Percentiles rank a stretch among this genome's conserved stretches.
Evolutionary conservation across 352 stramenopile genomes (phyloP).

Genomic region (Phytophthora kernoviae): DNA sequence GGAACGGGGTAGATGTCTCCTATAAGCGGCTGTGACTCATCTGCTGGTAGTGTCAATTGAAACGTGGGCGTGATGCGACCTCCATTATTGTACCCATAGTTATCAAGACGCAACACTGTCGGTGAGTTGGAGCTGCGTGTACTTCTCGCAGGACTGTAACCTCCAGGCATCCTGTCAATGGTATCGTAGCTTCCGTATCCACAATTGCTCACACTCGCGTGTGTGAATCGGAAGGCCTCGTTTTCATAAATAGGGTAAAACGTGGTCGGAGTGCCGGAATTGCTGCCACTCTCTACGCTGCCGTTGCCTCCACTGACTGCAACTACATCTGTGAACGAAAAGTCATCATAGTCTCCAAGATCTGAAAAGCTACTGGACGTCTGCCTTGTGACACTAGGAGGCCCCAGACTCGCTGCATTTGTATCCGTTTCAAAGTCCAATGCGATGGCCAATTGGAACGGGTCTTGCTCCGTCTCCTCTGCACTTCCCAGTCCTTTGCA

Average conservation of each 20-base stretch:
- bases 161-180: conserved; percentile 36
- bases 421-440: conserved; percentile 74
- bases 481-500: conserved; percentile 33
- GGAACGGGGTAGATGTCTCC: conserved; percentile 73
- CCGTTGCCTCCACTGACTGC: conserved; percentile 37
- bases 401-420: conserved; percentile 35
- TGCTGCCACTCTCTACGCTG: conserved; percentile 38
- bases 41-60: conserved; percentile 50
- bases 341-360: conserved; percentile 86
- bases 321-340: conserved; percentile 70
- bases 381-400: conserved; percentile 67
- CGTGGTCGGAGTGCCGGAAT: conserved; percentile 48
- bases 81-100: conserved; percentile 34
- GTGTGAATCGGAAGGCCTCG: conserved; percentile 67
- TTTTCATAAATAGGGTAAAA: conserved; percentile 86
- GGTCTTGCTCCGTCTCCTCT: conserved; percentile 36
- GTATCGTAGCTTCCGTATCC: conserved; percentile 49
- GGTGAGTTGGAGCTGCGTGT: conserved; percentile 32
- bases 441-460: conserved; percentile 59
- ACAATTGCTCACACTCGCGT: conserved; percentile 54
- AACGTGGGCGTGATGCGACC: conserved; percentile 68
- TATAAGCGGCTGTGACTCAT: conserved; percentile 70
- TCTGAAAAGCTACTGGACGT: conserved; percentile 89
- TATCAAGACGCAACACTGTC: conserved; percentile 38
- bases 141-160: conserved; percentile 46